Percentiles rank a stretch among this genome's conserved stretches.
Conservation (phyloP, 768 basidiomycete genomes). For the Boletus vermiculosoides region DNA sequence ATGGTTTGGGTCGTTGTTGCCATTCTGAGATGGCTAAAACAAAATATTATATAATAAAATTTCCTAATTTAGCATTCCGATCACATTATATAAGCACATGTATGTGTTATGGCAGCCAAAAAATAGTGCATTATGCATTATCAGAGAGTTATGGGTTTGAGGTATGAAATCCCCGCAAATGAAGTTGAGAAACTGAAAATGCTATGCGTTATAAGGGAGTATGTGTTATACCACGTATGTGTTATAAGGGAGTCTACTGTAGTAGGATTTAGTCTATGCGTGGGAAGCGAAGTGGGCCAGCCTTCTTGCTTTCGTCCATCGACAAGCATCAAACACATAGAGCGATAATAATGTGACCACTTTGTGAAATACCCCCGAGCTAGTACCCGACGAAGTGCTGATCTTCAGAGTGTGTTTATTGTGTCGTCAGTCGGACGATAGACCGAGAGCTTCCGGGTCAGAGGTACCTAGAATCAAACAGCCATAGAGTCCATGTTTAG, state of each 20-base stretch:
- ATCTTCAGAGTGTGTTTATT: too few species aligned
- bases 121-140: slow-evolving; percentile 3
- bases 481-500: too few species aligned
- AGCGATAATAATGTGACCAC: too few species aligned
- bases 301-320: too few species aligned
- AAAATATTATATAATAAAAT: not conserved
- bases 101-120: slow-evolving; percentile 11
- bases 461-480: too few species aligned
- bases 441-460: too few species aligned
- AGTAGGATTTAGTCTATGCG: too few species aligned
- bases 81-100: not conserved
- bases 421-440: too few species aligned
- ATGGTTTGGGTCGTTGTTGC: not conserved
- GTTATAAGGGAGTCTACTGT: not conserved
- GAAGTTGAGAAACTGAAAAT: slow-evolving; percentile 1
- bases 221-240: not conserved
- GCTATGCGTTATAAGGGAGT: not conserved
- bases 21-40: not conserved
- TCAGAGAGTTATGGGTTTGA: not conserved
- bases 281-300: too few species aligned
- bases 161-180: not conserved
- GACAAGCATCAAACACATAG: too few species aligned
- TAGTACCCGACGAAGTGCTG: too few species aligned
- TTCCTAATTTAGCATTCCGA: not conserved
- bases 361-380: too few species aligned